phyloP scores from a whole-genome alignment of 345 rosid genomes.

The Kandelia obovata region DNA sequence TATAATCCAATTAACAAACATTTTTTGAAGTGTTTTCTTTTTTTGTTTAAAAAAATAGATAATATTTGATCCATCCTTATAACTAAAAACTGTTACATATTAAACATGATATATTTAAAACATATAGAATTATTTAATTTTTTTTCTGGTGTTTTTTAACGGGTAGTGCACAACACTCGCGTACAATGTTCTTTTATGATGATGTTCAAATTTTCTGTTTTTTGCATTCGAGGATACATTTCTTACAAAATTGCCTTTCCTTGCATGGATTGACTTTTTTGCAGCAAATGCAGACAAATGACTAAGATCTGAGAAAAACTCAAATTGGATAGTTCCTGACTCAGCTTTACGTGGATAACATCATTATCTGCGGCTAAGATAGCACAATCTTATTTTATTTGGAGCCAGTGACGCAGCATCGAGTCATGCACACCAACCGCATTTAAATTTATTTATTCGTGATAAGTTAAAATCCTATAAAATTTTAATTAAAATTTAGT shows the following conservation, averaged over 20 bases:
- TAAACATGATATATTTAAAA: no score
- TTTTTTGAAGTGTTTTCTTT: no score
- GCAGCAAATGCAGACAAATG: neutral
- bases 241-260: neutral
- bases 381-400: neutral
- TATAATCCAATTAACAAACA: no score
- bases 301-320: neutral
- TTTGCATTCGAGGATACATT: neutral
- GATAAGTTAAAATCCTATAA: no score
- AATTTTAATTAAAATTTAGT: no score
- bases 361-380: constrained; percentile 10
- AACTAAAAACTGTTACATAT: no score
- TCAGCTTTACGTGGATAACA: constrained; percentile 55
- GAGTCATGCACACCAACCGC: constrained; percentile 33
- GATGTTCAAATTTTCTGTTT: neutral
- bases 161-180: no score
- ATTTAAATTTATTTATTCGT: neutral
- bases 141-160: no score
- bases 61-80: no score
- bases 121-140: no score
- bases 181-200: no score
- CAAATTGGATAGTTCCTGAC: constrained; percentile 20
- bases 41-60: no score
- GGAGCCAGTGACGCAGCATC: constrained; percentile 48
- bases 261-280: constrained; percentile 1